Evolutionary conservation across 768 basidiomycete species (phyloP), one percentile per base, ranked within the genome.

Genomic region (Boletus tylopilopsis): DNA sequence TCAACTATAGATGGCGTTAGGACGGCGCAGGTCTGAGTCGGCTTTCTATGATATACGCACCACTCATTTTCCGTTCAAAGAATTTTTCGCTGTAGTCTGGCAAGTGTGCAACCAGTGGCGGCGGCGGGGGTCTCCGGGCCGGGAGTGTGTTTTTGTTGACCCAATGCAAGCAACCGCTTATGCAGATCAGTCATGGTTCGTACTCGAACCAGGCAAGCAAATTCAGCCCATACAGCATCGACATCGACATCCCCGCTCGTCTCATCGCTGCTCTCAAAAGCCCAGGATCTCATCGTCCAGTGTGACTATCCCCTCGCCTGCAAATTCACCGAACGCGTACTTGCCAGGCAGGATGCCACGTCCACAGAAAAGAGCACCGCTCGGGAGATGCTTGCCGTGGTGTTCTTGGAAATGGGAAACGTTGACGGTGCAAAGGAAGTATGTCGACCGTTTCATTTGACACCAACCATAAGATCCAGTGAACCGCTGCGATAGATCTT

Each of bases 281-380:
- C 89, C 0, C 89, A 90, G 62, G 73, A 77, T n/a, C 74, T 94
- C 47, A 79, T 94, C 57, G 76, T 84, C 21, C 87, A 92, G 70
- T 91, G 87, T 62, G 84, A 94, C 67, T 93, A 89, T 64, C 80
- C 86, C 42, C 80, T 94, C 41, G 90, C 92, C 3, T 70, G 77
- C 43, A 81, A 77, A 44, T 94, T 94, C 64, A 72, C 83, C 33
- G 71, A 74, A 38, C 80, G 92, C 37, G 76, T 86, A 16, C 68
- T 93, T 25, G 77, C 86, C 55, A 71, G 79, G 42, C 79, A 87
- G 47, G 66, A 69, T 57, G 59, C 44, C 0, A 56, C 53, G 6
- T 3, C 45, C 7, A 75, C 83, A 10, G 68, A 69, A 25, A 80
- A 89, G 70, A 74, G 72, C 1, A 81, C 85, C 50, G 90, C 84